These are phyloP conservation scores for Cymodocea nodosa DNA, from an alignment of 116 monocot species.

Conservation along the genomic window DNA sequence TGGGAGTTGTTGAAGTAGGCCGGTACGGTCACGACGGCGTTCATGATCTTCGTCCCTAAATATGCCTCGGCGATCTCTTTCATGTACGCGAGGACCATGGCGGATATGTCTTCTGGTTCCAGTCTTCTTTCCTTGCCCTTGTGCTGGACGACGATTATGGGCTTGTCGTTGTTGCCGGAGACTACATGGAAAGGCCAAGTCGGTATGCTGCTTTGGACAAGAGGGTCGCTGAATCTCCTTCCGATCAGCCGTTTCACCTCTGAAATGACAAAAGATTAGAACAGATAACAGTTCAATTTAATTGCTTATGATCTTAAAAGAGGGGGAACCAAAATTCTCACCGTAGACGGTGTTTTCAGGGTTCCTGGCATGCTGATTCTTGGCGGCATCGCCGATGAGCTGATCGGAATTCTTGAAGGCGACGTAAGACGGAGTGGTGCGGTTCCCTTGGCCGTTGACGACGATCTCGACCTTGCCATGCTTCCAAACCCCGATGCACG, in stretches of 20 bases:
- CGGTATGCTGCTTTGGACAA: constrained; percentile 1
- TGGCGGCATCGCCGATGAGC: constrained; percentile 1
- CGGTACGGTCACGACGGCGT: constrained; percentile 2
- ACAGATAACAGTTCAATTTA: no score
- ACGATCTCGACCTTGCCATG: constrained; percentile 3
- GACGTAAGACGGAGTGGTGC: constrained; percentile 4
- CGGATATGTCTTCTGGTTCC: constrained; percentile 3
- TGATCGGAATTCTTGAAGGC: not conserved
- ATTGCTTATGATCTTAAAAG: not conserved
- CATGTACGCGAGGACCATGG: constrained; percentile 7
- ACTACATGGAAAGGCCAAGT: constrained; percentile 2
- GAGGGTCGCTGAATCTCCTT: constrained; percentile 2
- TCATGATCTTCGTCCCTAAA: not conserved
- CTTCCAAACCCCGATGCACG: constrained; percentile 7
- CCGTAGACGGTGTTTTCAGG: constrained; percentile 5
- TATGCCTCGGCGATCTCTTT: constrained; percentile 2
- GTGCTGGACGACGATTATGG: constrained; percentile 1
- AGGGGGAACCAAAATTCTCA: not conserved
- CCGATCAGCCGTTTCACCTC: constrained; percentile 5
- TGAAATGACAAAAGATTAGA: no score
- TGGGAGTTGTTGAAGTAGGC: constrained; percentile 13
- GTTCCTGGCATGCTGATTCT: constrained; percentile 6
- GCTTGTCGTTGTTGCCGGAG: constrained; percentile 1
- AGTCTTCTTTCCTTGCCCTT: not conserved
- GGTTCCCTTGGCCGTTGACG: constrained; percentile 3